Conservation (phyloP, 495 filamentous ascomycete genomes). For the Talaromyces adpressus region DNA sequence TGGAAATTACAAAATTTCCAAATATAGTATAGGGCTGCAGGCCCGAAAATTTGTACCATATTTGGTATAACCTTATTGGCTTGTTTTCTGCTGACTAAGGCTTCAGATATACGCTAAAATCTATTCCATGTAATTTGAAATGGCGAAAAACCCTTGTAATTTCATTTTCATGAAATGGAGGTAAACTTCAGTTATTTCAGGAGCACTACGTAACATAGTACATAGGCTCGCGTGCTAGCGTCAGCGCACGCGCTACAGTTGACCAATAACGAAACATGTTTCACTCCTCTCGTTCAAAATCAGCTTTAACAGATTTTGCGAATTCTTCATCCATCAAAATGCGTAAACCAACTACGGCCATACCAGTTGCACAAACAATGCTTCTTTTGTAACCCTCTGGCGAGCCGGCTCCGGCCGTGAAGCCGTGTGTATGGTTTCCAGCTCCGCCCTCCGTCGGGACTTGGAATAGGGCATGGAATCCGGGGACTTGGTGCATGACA, state of each 20-base stretch:
- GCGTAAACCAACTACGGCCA: slow-evolving; percentile 46
- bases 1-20: too few species aligned
- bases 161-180: too few species aligned
- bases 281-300: slow-evolving; percentile 22
- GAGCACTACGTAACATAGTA: too few species aligned
- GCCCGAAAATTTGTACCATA: too few species aligned
- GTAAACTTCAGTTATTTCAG: too few species aligned
- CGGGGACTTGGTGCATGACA: slow-evolving; percentile 48
- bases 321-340: slow-evolving; percentile 41
- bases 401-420: slow-evolving; percentile 45
- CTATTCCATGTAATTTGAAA: too few species aligned
- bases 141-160: too few species aligned
- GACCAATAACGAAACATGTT: background rate
- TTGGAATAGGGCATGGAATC: slow-evolving; percentile 50
- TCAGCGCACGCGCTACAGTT: background rate
- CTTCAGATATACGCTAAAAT: too few species aligned
- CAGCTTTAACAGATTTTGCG: slow-evolving; percentile 26
- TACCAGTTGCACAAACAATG: slow-evolving; percentile 46
- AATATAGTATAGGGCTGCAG: too few species aligned
- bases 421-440: slow-evolving; percentile 49
- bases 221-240: too few species aligned
- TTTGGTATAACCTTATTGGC: too few species aligned
- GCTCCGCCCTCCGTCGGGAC: slow-evolving; percentile 34
- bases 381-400: slow-evolving; percentile 37
- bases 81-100: too few species aligned